These are phyloP conservation scores for Hapsidospora chrysogenum DNA, from an alignment of 495 filamentous ascomycete species.

Conservation along the genomic window DNA sequence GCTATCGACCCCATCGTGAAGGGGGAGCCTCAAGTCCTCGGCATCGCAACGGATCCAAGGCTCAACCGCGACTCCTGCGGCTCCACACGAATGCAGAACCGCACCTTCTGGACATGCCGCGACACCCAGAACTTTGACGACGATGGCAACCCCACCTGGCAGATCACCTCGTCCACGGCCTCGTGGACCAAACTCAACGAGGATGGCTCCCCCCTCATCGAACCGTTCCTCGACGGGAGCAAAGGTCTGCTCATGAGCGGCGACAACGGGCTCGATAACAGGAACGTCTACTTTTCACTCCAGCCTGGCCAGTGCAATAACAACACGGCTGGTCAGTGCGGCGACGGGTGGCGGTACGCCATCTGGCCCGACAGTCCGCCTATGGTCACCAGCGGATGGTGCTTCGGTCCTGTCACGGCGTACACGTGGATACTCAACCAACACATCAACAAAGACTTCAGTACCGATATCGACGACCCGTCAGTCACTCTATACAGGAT, in stretches of 20 bases:
- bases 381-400: slow-evolving; percentile 8
- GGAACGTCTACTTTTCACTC: slow-evolving; percentile 15
- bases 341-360: slow-evolving; percentile 10
- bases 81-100: slow-evolving; percentile 10
- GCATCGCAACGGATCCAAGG: slow-evolving; percentile 12
- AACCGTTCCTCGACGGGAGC: slow-evolving; percentile 5
- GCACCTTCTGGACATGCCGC: slow-evolving; percentile 14
- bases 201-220: slow-evolving; percentile 6
- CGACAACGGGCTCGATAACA: no score
- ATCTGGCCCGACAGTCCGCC: slow-evolving; percentile 16
- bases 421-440: slow-evolving; percentile 16
- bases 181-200: slow-evolving; percentile 11
- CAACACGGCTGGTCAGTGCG: slow-evolving; percentile 10
- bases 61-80: slow-evolving; percentile 16
- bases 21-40: no score
- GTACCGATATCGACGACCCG: slow-evolving; percentile 7
- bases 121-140: slow-evolving; percentile 10
- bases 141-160: slow-evolving; percentile 7
- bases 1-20: no score
- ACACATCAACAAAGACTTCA: slow-evolving; percentile 9
- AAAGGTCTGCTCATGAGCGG: no score
- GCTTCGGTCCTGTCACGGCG: slow-evolving; percentile 5
- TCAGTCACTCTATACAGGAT: slow-evolving; percentile 10
- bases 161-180: slow-evolving; percentile 10
- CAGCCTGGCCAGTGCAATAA: slow-evolving; percentile 8